Conservation (phyloP, 2,329 filamentous ascomycete species). For the Ophiostoma piceae region DNA sequence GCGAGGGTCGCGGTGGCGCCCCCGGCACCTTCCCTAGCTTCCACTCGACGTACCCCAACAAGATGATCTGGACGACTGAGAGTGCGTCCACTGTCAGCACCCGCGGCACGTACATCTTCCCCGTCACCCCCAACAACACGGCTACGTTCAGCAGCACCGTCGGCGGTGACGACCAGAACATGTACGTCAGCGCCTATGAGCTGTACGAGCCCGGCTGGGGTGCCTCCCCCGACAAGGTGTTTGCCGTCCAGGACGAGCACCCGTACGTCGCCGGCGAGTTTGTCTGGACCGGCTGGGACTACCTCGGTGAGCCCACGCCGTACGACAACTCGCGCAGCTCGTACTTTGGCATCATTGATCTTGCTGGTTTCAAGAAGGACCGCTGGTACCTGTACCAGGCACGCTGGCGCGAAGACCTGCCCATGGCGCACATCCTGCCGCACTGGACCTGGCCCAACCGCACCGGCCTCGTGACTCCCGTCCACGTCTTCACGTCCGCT, state of each 20-base stretch:
- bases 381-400: constrained; percentile 52
- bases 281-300: constrained; percentile 34
- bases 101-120: constrained; percentile 50
- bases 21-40: constrained; percentile 39
- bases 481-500: constrained; percentile 49
- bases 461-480: constrained; percentile 45
- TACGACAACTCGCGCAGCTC: constrained; percentile 45
- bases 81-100: constrained; percentile 44
- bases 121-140: constrained; percentile 38
- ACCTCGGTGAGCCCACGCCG: constrained; percentile 33
- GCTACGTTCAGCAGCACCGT: constrained; percentile 35
- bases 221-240: constrained; percentile 50
- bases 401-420: constrained; percentile 46
- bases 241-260: constrained; percentile 43
- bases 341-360: constrained; percentile 53
- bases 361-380: constrained; percentile 54
- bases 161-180: constrained; percentile 37
- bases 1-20: constrained; percentile 40
- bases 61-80: constrained; percentile 44
- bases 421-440: constrained; percentile 49
- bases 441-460: constrained; percentile 52
- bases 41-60: constrained; percentile 42
- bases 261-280: constrained; percentile 47
- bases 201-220: constrained; percentile 46
- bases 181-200: constrained; percentile 47